Evolutionary conservation across 352 stramenopile genomes (phyloP), one percentile per base, ranked within the genome.

Genomic region (Phytophthora parvispora): DNA sequence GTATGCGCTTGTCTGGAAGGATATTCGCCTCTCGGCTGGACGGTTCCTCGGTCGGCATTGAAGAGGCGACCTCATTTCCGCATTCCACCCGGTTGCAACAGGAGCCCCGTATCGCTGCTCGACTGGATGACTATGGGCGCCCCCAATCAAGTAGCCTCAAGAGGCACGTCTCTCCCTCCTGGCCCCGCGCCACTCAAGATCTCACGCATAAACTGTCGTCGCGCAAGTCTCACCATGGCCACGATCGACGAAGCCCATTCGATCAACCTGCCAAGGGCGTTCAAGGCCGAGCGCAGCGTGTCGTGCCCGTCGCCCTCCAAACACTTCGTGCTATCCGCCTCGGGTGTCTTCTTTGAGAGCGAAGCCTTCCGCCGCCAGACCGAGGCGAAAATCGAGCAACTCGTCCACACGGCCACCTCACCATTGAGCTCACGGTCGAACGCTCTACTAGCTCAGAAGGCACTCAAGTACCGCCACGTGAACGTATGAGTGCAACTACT

Each of bases 381-480:
- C 10, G 60, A 77, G 32, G 50, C 36, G 12, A 75, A 62, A 22
- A 49, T 60, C n/a, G 43, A 48, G 9, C 51, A 54, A 7, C 67
- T 81, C 18, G 27, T 78, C 24, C 42, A 57, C 13, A 69, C 47
- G 1, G 50, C 67, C 10, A 51, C 48, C 8, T 60, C 63, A 18
- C 16, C 53, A 16, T 29, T 27, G 16, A 49, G 63, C 25, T 65
- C 58, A 34, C 71, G 45, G 42, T 70, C 38, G 45, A 75, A 64
- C 57, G 60, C 65, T 16, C 34, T 78, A 24, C 64, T 87, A 6
- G 79, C 79, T 10, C 64, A 53, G 53, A 84, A 83, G 50, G 67
- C 75, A 48, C 75, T 84, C 51, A 77, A 76, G 56, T 86, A 82
- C 40, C 75, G 75, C 47, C 74, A 72, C 18, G 56, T 77, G 4